Evolutionary conservation across 371 early-diverging fungal species (phyloP).

Genomic region (Rhizomucor miehei): DNA sequence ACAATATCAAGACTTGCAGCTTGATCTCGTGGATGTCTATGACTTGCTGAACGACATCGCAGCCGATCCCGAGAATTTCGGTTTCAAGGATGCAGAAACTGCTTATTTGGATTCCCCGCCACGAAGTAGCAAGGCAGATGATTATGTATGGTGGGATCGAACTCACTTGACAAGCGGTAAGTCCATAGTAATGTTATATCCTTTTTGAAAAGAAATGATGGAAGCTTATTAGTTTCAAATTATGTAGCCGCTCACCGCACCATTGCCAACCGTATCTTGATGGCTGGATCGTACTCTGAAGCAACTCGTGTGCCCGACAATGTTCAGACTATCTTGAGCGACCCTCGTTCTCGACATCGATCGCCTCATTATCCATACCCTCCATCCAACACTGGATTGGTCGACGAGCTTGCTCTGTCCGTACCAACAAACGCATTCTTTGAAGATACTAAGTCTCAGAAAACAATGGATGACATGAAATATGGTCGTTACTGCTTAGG

Average conservation of each 20-base stretch:
- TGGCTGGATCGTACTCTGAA: constrained; percentile 28
- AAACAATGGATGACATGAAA: background rate
- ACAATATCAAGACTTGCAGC: constrained; percentile 31
- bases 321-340: constrained; percentile 13
- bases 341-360: constrained; percentile 18
- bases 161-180: constrained; percentile 44
- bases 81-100: constrained; percentile 19
- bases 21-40: constrained; percentile 35
- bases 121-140: constrained; percentile 17
- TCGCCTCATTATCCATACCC: constrained; percentile 20
- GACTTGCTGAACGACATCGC: constrained; percentile 28
- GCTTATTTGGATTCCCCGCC: constrained; percentile 30
- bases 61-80: constrained; percentile 28
- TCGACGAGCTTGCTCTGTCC: constrained; percentile 19
- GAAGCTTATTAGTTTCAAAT: background rate
- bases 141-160: constrained; percentile 48
- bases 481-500: background rate
- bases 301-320: constrained; percentile 10
- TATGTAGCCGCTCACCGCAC: constrained; percentile 28
- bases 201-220: too few species aligned
- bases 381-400: constrained; percentile 18
- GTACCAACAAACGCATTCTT: background rate
- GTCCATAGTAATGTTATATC: too few species aligned
- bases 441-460: background rate
- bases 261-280: constrained; percentile 34